A percentile compares a stretch with the other conserved stretches of the same genome.
These are phyloP conservation scores for Penicillium oxalicum DNA, from an alignment of 2,329 filamentous ascomycete species.

Conservation along the genomic window DNA sequence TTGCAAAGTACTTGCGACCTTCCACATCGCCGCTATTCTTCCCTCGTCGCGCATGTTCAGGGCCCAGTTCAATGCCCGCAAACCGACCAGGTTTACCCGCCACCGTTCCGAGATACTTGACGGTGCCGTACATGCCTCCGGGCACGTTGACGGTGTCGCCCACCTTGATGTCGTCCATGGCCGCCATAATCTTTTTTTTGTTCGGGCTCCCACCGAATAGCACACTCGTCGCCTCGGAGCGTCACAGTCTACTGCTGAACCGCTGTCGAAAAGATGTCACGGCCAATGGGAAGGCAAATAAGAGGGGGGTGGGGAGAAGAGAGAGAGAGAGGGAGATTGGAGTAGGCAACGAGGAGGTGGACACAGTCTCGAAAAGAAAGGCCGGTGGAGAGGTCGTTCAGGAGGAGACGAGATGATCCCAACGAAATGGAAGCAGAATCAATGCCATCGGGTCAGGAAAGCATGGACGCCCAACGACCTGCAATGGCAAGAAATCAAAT, in stretches of 20 bases:
- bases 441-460: constrained; percentile 6
- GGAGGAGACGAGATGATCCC: constrained; percentile 8
- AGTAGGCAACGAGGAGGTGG: constrained; percentile 2
- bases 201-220: too few species aligned
- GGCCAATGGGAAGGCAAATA: too few species aligned
- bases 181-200: constrained; percentile 24
- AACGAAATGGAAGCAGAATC: constrained; percentile 11
- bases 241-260: too few species aligned
- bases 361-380: constrained; percentile 2
- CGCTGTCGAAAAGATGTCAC: too few species aligned
- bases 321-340: constrained; percentile 2
- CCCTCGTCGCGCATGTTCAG: constrained; percentile 72
- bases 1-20: constrained; percentile 75
- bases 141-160: constrained; percentile 88
- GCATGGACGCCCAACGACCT: background rate
- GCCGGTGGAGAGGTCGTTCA: constrained; percentile 6
- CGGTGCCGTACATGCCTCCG: constrained; percentile 81
- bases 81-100: constrained; percentile 86
- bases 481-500: background rate
- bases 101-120: constrained; percentile 83
- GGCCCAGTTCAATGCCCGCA: constrained; percentile 81
- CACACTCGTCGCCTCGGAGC: too few species aligned
- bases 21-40: constrained; percentile 98
- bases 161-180: constrained; percentile 54
- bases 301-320: too few species aligned